phyloP scores from a whole-genome alignment of 108 stramenopile genomes.

The Fragilaria crotonensis region DNA sequence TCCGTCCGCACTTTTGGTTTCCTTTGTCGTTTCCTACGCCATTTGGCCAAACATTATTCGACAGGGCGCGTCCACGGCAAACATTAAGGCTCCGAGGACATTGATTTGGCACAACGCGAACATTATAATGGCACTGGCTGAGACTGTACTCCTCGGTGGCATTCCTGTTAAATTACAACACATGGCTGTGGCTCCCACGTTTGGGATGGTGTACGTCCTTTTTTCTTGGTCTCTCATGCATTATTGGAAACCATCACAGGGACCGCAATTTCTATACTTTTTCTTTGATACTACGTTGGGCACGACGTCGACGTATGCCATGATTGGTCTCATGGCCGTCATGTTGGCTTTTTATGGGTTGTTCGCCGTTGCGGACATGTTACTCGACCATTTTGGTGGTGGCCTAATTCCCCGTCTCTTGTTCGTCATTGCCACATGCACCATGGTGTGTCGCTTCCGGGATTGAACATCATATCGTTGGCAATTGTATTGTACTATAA shows the following conservation, averaged over 20 bases:
- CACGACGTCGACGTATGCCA: conserved; percentile 3
- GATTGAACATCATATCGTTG: no score
- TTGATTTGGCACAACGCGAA: conserved; percentile 30
- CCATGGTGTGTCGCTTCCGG: conserved; percentile 13
- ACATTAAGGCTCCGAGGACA: conserved; percentile 6
- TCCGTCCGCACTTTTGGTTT: conserved; percentile 55
- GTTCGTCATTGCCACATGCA: conserved; percentile 1
- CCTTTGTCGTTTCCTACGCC: conserved; percentile 46
- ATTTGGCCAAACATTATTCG: conserved; percentile 54
- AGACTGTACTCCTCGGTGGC: conserved; percentile 25
- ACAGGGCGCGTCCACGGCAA: conserved; percentile 23
- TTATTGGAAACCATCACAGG: conserved; percentile 14
- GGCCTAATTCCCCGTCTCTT: conserved; percentile 1
- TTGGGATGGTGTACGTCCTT: conserved; percentile 24
- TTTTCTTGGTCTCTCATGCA: conserved; percentile 22
- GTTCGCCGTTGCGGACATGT: conserved; percentile 16
- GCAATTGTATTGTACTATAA: no score
- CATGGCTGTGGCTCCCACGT: conserved; percentile 10
- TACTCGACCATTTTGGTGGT: conserved; percentile 5
- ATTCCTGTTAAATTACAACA: conserved; percentile 17
- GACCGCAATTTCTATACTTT: conserved; percentile 35
- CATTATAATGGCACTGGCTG: conserved; percentile 16
- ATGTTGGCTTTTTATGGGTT: conserved; percentile 29
- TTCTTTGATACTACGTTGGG: conserved; percentile 44
- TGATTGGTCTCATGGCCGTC: conserved; percentile 14